Base-by-base conservation (phyloP, 768 basidiomycete genomes). In the Pholiota conissans region DNA sequence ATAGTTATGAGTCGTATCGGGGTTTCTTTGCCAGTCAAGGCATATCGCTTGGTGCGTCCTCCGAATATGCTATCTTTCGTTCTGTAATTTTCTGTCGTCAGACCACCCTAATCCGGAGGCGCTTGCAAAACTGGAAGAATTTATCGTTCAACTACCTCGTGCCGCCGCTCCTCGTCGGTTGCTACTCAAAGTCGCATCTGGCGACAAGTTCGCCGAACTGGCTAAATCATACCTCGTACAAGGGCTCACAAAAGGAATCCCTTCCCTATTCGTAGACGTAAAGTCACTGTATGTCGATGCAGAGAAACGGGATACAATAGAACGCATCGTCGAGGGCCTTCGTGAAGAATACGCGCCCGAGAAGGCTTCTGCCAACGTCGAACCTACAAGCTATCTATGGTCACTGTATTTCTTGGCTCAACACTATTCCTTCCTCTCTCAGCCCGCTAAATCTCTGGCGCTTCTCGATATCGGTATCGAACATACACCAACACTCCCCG, bases 401-500 rank as follows among this genome's bases (percentile, higher is more conserved):
- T 87, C 90, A 9, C 83, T 98, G 35, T 98, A 96, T 76, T 97
- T 91, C 79, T 87, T 98, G 49, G 88, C 94, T 0, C 93, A 96
- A 64, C 95, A 95, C 68, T 80, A 92, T 66, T 90, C 91, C 0
- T 83, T 81, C 67, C 75, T 91, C 1, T 77, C 79, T 0, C 76
- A 79, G 37, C 75, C 76, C 24, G 62, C 66, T 49, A 73, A 78
- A 26, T 84, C 95, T 0, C 73, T 96, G 8, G 72, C 78, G 14
- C 73, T 90, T 5, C 76, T 98, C 14, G 77, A 85, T 16, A 60
- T 67, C 2, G 95, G 93, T 3, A 71, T 94, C 18, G 65, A 73
- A 20, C 97, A 98, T 67, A 98, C 97, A 0, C 97, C 97, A 0
- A 96, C 95, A 0, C 76, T 99, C 0, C 95, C 97, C 0, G 97